Conservation (phyloP, 352 stramenopile genomes). For the Globisporangium acanthophoron region DNA sequence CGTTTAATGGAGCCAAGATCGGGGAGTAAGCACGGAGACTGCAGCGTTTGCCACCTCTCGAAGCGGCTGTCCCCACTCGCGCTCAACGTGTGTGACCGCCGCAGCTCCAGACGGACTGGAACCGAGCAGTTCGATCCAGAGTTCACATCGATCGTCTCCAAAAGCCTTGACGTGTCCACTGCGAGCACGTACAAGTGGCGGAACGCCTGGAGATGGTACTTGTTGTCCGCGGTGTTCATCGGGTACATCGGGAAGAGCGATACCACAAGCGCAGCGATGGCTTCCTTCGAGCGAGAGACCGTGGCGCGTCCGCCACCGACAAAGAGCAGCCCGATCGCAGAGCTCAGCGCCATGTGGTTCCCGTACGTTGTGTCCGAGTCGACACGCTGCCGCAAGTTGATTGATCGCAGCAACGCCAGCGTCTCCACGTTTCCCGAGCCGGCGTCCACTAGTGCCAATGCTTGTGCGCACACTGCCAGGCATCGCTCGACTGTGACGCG, state of each 20-base stretch:
- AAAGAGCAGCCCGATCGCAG: slow-evolving; percentile 96
- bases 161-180: slow-evolving; percentile 58
- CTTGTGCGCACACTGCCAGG: slow-evolving; percentile 87
- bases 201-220: slow-evolving; percentile 85
- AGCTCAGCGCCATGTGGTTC: slow-evolving; percentile 93
- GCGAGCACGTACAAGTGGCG: slow-evolving; percentile 91
- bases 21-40: slow-evolving; percentile 66
- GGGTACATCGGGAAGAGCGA: slow-evolving; percentile 94
- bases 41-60: slow-evolving; percentile 21
- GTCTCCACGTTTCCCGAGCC: slow-evolving; percentile 94
- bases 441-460: slow-evolving; percentile 94
- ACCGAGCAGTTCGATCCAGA: slow-evolving; percentile 41
- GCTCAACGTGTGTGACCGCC: slow-evolving; percentile 1
- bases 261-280: slow-evolving; percentile 93
- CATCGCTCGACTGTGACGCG: slow-evolving; percentile 92
- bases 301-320: slow-evolving; percentile 92
- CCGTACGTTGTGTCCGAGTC: slow-evolving; percentile 90
- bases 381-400: slow-evolving; percentile 74
- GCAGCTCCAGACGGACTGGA: slow-evolving; percentile 37
- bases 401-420: slow-evolving; percentile 88
- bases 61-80: background rate
- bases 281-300: slow-evolving; percentile 80
- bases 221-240: slow-evolving; percentile 92
- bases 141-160: slow-evolving; percentile 78
- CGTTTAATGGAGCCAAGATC: slow-evolving; percentile 51